Base-by-base conservation (phyloP, 2,329 filamentous ascomycete genomes). In the Fusarium sp. region DNA sequence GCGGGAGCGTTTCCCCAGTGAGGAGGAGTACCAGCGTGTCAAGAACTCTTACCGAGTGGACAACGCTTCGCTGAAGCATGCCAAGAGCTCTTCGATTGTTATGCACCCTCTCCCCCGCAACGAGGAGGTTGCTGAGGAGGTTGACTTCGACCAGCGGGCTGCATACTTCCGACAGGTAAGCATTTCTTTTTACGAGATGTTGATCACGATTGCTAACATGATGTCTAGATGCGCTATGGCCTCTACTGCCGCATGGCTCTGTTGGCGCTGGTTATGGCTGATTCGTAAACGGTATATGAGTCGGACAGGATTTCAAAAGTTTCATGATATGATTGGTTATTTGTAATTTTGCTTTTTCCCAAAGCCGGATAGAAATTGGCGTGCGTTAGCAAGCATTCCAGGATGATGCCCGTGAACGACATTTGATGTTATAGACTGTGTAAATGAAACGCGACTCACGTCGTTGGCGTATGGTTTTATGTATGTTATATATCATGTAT, bases 121-220 rank as follows among this genome's bases (percentile, higher is more conserved):
- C 79, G 90, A 92, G 73, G 96, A 99, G 87, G 91, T 99, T 79
- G 90, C 91, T 37, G 94, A 97, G 83, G 96, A 99, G 85, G 94
- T 99, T 52, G 96, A 99, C 83, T 97, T 97, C 84, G 96, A 99
- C 84, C 94, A 97, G 80, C 87, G 96, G 76, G 96, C 96, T 64
- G 95, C 96, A 60, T 99, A 99, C 86, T 99, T 99, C 85, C 91
- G 96, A 92, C 96, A 99, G 92, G 95, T 97, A 84, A 90, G 93
- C 30, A 57, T 33, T 15, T 38, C 20, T 17, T 20, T 9, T 5
- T 42, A 32, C 13, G 8, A 33, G 15, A 38, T 30, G 30, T 37
- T 45, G 18, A 53, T 15, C 14, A 32, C 38, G 30, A 65, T 46
- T 38, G 63, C 70, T 77, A 69, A 77, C 65, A 46, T 52, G 26